Evolutionary conservation across 345 rosid genomes (phyloP).

Genomic region (Psidium guajava): DNA sequence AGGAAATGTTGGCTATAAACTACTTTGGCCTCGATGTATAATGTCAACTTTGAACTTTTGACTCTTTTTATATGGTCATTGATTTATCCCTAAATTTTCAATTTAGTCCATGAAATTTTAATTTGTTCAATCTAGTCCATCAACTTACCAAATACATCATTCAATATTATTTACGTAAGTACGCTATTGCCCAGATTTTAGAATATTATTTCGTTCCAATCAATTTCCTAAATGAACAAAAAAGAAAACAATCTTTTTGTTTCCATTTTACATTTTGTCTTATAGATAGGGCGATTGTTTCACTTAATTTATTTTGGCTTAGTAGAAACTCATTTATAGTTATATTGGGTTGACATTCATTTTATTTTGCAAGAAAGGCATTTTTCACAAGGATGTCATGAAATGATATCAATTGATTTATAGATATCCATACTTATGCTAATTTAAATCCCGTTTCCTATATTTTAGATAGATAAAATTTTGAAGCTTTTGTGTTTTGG

Average conservation of each 20-base stretch:
- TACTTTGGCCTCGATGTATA: not conserved
- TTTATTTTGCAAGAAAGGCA: accelerated
- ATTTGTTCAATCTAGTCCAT: not conserved
- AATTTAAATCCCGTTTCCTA: not conserved
- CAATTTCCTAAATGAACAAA: not conserved
- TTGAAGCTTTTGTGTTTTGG: not conserved
- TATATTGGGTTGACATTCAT: accelerated
- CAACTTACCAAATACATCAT: accelerated
- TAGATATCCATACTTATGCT: accelerated
- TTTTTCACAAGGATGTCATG: not conserved
- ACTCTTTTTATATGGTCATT: not conserved
- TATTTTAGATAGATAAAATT: not conserved
- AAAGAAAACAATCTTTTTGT: not conserved
- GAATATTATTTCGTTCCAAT: accelerated
- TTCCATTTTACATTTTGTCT: not conserved
- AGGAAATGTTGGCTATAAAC: not conserved
- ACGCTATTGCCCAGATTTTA: not conserved
- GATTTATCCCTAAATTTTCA: not conserved
- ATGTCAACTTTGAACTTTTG: accelerated
- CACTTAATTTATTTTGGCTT: not conserved
- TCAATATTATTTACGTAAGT: not conserved
- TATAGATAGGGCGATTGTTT: not conserved
- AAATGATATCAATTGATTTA: not conserved
- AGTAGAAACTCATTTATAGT: not conserved
- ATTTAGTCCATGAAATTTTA: not conserved